phyloP scores from a whole-genome alignment of 192 early-diverging fungal genomes.

The Spinellus fusiger region DNA sequence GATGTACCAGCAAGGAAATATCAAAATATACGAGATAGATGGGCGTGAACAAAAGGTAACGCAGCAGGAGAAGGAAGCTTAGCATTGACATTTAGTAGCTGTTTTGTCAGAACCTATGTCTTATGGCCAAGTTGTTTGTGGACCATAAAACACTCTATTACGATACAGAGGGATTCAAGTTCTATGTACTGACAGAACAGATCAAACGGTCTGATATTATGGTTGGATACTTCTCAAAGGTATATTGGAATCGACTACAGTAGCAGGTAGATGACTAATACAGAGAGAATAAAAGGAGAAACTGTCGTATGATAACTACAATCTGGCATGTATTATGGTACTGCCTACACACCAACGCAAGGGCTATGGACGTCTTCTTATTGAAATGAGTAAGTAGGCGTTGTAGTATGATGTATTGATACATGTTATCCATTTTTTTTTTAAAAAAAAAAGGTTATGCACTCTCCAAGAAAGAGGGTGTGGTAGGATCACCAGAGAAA shows the following conservation, averaged over 20 bases:
- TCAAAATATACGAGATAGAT: conserved; percentile 80
- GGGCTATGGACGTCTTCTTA: conserved; percentile 80
- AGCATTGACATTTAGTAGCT: conserved; percentile 39
- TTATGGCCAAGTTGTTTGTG: conserved; percentile 91
- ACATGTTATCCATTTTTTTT: not conserved
- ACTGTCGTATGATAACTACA: conserved; percentile 73
- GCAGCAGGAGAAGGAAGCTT: not conserved
- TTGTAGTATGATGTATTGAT: not conserved
- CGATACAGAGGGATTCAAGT: conserved; percentile 89
- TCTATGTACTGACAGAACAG: conserved; percentile 78
- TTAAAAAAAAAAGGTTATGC: conserved; percentile 83
- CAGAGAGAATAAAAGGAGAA: conserved; percentile 59
- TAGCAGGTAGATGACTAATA: not conserved
- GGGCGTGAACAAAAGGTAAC: conserved; percentile 78
- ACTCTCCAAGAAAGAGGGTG: conserved; percentile 61
- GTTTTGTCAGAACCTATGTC: conserved; percentile 92
- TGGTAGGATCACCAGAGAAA: conserved; percentile 81
- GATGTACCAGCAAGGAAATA: conserved; percentile 69
- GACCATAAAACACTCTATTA: conserved; percentile 97
- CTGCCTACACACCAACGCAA: conserved; percentile 84
- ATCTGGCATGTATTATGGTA: conserved; percentile 86
- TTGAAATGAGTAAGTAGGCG: conserved; percentile 79
- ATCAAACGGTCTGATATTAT: conserved; percentile 53
- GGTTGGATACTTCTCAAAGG: conserved; percentile 96
- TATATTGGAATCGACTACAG: conserved; percentile 7